phyloP scores from a whole-genome alignment of 495 filamentous ascomycete species.

The Penicillium cosmopolitanum region DNA sequence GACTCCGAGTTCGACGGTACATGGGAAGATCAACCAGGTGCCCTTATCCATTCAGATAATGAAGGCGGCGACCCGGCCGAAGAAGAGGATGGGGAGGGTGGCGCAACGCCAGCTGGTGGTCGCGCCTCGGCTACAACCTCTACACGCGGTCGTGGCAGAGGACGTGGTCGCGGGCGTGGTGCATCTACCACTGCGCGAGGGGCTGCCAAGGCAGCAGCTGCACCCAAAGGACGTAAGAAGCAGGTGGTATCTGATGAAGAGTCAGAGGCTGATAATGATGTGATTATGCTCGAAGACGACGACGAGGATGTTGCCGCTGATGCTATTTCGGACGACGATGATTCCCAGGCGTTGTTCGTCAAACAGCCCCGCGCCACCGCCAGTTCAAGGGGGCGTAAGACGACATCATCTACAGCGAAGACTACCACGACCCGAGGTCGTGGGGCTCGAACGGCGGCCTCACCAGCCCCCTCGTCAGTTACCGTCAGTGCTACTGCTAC shows the following conservation, averaged over 20 bases:
- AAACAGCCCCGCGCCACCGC: constrained; percentile 49
- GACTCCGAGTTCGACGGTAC: constrained; percentile 82
- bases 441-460: constrained; percentile 38
- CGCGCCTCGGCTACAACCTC: constrained; percentile 35
- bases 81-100: constrained; percentile 51
- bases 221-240: constrained; percentile 41
- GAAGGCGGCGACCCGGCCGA: constrained; percentile 51
- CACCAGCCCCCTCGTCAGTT: constrained; percentile 49
- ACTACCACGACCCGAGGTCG: constrained; percentile 31
- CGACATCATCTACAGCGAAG: constrained; percentile 27
- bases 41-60: constrained; percentile 61
- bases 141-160: constrained; percentile 55
- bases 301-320: constrained; percentile 61
- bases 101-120: constrained; percentile 31
- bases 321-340: constrained; percentile 39
- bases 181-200: constrained; percentile 43
- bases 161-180: constrained; percentile 54
- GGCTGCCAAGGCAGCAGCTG: constrained; percentile 44
- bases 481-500: constrained; percentile 45
- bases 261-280: constrained; percentile 66
- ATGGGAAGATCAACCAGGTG: constrained; percentile 81
- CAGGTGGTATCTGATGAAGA: constrained; percentile 60
- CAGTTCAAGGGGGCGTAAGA: constrained; percentile 30
- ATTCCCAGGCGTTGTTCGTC: constrained; percentile 57
- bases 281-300: constrained; percentile 63